Evolutionary conservation across 805 yeast species (phyloP), one percentile per base, ranked within the genome.

Genomic region (Yamadazyma sp.): DNA sequence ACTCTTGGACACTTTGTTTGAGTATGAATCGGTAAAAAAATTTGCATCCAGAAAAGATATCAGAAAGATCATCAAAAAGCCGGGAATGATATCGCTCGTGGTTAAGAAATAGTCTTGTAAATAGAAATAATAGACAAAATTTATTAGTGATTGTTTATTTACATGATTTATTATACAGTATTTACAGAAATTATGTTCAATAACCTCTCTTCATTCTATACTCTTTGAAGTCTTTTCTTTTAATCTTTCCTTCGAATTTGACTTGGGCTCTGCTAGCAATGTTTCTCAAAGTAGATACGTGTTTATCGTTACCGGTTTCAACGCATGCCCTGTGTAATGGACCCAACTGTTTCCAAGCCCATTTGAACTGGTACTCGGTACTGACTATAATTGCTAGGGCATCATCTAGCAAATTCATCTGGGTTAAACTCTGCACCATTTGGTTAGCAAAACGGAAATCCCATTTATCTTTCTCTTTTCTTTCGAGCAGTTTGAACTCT

Each of bases 381-480:
- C 90, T 75, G 41, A 77, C 53, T 2, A 87, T 73, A 17, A 89
- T 66, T 25, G 79, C 78, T 40, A 82, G 61, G 0, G 95, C 95
- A 55, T 88, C 95, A 8, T 76, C 72, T 11, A 78, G 62, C 38
- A 75, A 60, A 10, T 79, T 76, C 53, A 79, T 64, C 3, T 64
- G 65, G 0, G 81, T 67, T 41, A 87, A 72, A 23, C 80, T 66
- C 11, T 68, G 62, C 1, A 86, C 77, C 84, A 88, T 82, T 9
- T 77, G 67, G 17, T 75, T 59, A 2, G 96, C 96, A 69, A 89
- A 87, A 41, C 64, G 69, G 55, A 79, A 79, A 52, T 83, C 91
- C 3, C 68, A 57, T 3, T 56, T 52, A 28, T 72, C 71, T 46
- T 73, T 77, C 19, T 48, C 54, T 0, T 40, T 36, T 7, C 61